Evolutionary conservation across 495 filamentous ascomycete species (phyloP), one percentile per base, ranked within the genome.

Genomic region (Aspergillus bertholletiae): DNA sequence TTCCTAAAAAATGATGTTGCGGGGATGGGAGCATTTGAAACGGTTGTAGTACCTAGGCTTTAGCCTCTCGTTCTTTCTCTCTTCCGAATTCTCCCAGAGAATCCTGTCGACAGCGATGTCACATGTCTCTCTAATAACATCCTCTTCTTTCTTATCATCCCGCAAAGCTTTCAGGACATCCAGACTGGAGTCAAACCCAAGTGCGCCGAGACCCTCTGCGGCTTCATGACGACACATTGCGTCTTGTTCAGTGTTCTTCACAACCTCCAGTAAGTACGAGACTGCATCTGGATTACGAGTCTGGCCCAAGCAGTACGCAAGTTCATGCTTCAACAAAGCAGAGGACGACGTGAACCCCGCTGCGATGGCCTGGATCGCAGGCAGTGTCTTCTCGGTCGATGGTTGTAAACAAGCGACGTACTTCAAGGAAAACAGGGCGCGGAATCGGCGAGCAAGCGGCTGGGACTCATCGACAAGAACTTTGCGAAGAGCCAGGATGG

Each of bases 261-360:
- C 75, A n/a, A 96, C 88, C 15, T 79, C 68, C 49, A 86, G 83
- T 46, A 99, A 78, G 65, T 82, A 84, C 1, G 89, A 79, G 3
- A 90, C 80, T 5, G 92, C 86, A 20, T 87, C 84, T 15, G 74
- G 62, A 64, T 96, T 88, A 39, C 82, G 81, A 15, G 90, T 89
- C 72, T 99, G 94, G 24, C 94, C 94, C 0, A 99, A 83, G 67
- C 94, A 99, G 73, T 99, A 99, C 32, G 95, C 95, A 30, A 97
- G 78, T 70, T 97, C 94, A 67, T 98, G 94, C 72, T 97, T 94
- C 51, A 96, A 79, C 1, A 96, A 78, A 5, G 86, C 92, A 5
- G 94, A 97, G 0, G 84, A 84, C 2, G 93, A 96, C 2, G 79
- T 58, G 58, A 97, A 93, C 3, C 80, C 94, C 3, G 92, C 90